phyloP scores from a whole-genome alignment of 768 basidiomycete species.

The Serpula lacrymans region DNA sequence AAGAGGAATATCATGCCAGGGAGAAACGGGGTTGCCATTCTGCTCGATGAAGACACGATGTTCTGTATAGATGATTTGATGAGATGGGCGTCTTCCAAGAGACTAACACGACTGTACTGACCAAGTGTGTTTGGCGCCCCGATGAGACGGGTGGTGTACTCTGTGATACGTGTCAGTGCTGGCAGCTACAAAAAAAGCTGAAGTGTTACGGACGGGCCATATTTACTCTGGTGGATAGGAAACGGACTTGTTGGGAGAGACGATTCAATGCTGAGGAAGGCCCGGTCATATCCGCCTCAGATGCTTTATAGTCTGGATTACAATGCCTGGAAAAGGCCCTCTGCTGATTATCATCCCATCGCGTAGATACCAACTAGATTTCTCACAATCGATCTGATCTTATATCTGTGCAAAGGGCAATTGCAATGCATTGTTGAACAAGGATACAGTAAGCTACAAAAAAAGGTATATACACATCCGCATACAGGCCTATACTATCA shows the following conservation, averaged over 20 bases:
- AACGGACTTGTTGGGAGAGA: slow-evolving; percentile 61
- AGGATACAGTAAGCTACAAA: background rate
- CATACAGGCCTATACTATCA: slow-evolving; percentile 25
- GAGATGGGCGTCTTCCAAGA: slow-evolving; percentile 11
- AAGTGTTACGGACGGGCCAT: slow-evolving; percentile 57
- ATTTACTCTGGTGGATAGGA: slow-evolving; percentile 44
- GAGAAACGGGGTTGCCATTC: slow-evolving; percentile 76
- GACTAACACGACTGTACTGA: slow-evolving; percentile 32
- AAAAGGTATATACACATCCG: background rate
- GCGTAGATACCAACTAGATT: slow-evolving; percentile 1
- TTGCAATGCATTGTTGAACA: background rate
- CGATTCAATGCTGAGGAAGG: slow-evolving; percentile 28
- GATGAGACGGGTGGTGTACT: slow-evolving; percentile 72
- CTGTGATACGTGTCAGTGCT: slow-evolving; percentile 33
- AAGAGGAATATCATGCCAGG: slow-evolving; percentile 97
- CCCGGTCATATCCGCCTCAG: slow-evolving; percentile 26
- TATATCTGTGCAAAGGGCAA: background rate
- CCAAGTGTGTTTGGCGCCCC: slow-evolving; percentile 93
- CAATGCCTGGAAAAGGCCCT: too few relatives aligned
- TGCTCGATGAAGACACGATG: slow-evolving; percentile 95
- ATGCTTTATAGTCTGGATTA: too few relatives aligned
- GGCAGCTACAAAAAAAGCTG: slow-evolving; percentile 12
- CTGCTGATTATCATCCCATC: slow-evolving; percentile 4
- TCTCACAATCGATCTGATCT: background rate
- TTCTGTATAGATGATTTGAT: slow-evolving; percentile 49